Percentiles rank a stretch among this genome's conserved stretches.
These are phyloP conservation scores for Seiridium unicorne DNA, from an alignment of 2,329 filamentous ascomycete species.

Conservation along the genomic window DNA sequence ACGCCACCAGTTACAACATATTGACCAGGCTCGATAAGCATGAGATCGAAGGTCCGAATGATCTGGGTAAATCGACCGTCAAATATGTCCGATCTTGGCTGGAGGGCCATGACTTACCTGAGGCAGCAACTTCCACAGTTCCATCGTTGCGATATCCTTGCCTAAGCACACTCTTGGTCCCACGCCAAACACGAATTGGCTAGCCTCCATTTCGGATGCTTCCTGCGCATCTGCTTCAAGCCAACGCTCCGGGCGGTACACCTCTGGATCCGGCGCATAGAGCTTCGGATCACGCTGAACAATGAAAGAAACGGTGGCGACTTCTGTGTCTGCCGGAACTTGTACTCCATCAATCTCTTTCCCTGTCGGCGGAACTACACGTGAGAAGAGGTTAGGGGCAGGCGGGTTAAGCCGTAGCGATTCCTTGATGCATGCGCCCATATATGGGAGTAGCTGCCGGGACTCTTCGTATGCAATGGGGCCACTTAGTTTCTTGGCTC, in stretches of 20 bases:
- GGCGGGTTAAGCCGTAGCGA: constrained; percentile 14
- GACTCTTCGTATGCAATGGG: constrained; percentile 14
- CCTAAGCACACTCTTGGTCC: constrained; percentile 20
- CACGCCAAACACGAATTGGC: constrained; percentile 18
- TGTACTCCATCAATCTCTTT: constrained; percentile 8
- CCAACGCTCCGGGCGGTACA: constrained; percentile 31
- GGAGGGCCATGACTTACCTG: not conserved
- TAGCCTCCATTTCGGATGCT: constrained; percentile 11
- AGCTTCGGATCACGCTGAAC: constrained; percentile 26
- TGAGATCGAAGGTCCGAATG: constrained; percentile 14
- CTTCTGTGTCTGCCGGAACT: constrained; percentile 20
- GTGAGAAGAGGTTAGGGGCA: constrained; percentile 10
- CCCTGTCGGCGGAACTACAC: constrained; percentile 10
- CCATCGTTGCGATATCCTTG: constrained; percentile 22
- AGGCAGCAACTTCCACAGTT: constrained; percentile 18
- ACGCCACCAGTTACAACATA: constrained; percentile 19
- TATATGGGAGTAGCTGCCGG: constrained; percentile 14
- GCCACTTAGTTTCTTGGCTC: constrained; percentile 7
- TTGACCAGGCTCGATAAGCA: constrained; percentile 13
- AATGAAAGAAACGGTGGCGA: constrained; percentile 28
- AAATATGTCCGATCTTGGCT: not conserved
- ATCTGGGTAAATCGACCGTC: constrained; percentile 9
- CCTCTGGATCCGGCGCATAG: constrained; percentile 28
- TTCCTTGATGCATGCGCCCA: constrained; percentile 17
- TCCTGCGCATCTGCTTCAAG: constrained; percentile 11